phyloP scores from a whole-genome alignment of 2,329 filamentous ascomycete genomes.

The Diplodia seriata region DNA sequence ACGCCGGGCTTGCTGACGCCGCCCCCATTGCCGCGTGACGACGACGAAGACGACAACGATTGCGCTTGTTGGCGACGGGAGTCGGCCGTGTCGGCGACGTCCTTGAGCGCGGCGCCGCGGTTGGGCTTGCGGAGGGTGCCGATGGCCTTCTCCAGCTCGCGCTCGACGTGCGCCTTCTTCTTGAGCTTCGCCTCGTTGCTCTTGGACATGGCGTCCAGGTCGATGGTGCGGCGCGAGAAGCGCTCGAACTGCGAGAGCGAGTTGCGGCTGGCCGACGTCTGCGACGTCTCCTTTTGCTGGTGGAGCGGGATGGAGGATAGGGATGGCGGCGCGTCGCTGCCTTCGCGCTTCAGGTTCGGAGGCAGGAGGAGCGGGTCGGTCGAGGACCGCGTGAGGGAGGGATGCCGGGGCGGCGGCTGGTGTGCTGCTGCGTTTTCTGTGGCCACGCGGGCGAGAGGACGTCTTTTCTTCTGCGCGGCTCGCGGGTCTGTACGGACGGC shows the following conservation, averaged over 20 bases:
- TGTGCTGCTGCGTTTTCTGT: conserved; percentile 57
- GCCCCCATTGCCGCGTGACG: too few relatives aligned
- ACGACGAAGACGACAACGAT: neutral
- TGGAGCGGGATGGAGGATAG: conserved; percentile 59
- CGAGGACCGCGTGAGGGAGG: conserved; percentile 72
- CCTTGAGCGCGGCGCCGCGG: conserved; percentile 70
- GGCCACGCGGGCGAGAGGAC: conserved; percentile 67
- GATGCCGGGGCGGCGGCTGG: conserved; percentile 47
- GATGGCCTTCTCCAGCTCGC: conserved; percentile 77
- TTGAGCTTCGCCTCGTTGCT: conserved; percentile 64
- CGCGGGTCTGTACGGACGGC: conserved; percentile 38
- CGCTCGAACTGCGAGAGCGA: conserved; percentile 53
- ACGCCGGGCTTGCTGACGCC: neutral
- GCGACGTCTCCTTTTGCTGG: conserved; percentile 52
- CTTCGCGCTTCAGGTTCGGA: conserved; percentile 71
- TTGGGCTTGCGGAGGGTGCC: conserved; percentile 77
- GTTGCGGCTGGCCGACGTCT: conserved; percentile 43
- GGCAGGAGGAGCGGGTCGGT: conserved; percentile 65
- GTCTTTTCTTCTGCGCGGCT: conserved; percentile 52
- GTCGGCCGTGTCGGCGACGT: conserved; percentile 70
- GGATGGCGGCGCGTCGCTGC: conserved; percentile 63
- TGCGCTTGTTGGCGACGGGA: conserved; percentile 39
- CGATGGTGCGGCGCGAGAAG: conserved; percentile 60
- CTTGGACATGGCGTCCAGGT: conserved; percentile 60
- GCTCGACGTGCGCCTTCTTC: conserved; percentile 71